Evolutionary conservation across 1,284 basidiomycete genomes (phyloP), one percentile per base, ranked within the genome.

Genomic region (Amylostereum areolatum): DNA sequence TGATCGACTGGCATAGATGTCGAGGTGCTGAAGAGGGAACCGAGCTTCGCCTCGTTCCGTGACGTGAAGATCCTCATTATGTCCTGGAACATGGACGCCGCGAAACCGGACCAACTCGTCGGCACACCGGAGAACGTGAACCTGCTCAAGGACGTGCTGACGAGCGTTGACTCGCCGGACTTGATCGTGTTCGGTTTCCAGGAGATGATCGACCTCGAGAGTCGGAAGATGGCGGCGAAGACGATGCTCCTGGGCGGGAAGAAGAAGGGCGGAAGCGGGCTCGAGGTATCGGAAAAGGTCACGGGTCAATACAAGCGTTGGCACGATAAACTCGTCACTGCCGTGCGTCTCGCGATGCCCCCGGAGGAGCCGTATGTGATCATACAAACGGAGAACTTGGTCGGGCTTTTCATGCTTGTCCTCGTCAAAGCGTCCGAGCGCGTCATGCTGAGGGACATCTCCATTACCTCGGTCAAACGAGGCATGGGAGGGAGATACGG

Each of bases 131-230:
- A 80, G 29, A 95, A 92, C 60, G 64, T 78, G 41, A 77, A 73
- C 48, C 91, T 96, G 69, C 69, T 97, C 8, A 72, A 78, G 12
- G 77, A 92, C 37, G 81, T 81, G 4, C 71, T 97, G 12, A 70
- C 66, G 2, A 87, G 83, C 53, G 81, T 85, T 28, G 80, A 86
- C 25, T 66, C 73, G 6, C 92, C 95, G 0, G 95, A 97, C 58
- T 83, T 98, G 56, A 87, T 99, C 57, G 81, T 84, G 2, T 97
- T 98, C 63, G 94, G 94, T 1, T 88, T 98, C 62, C 96, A 99
- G 65, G 96, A 98, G 69, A 78, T 97, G 36, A 90, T 99, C 54
- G 93, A 97, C 63, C 78, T 99, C 9, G 94, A 97, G 57, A 88
- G 83, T 59, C 84, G 92, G 54, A 93, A 86, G 66, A 83, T 97